phyloP scores from a whole-genome alignment of 176 grass and related monocot species.

The Aegilops sharonensis region DNA sequence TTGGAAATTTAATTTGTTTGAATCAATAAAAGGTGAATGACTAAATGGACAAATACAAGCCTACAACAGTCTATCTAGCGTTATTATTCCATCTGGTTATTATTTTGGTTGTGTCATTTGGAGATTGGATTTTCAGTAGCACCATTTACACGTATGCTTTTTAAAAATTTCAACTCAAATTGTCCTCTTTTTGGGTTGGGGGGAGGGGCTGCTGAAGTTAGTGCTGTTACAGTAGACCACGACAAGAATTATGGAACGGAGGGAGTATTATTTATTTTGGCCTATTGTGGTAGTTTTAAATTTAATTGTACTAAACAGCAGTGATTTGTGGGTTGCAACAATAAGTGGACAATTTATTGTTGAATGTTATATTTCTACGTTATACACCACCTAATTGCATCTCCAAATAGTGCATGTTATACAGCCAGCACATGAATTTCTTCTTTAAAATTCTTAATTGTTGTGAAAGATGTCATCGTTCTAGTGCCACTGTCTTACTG shows the following conservation, averaged over 20 bases:
- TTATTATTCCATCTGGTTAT: not conserved
- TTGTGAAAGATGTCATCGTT: not conserved
- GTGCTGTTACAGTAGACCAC: not conserved
- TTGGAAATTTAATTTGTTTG: not conserved
- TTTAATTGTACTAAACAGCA: not conserved
- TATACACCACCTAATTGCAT: not conserved
- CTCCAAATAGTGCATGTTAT: not conserved
- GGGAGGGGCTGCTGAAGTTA: not conserved
- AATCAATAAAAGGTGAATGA: not conserved
- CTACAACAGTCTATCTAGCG: not conserved
- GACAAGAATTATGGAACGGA: no score
- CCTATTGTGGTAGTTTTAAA: not conserved
- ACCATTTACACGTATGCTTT: not conserved
- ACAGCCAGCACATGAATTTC: no score
- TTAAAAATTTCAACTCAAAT: not conserved
- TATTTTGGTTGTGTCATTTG: not conserved
- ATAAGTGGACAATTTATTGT: not conserved
- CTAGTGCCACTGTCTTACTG: not conserved
- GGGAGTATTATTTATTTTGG: not conserved
- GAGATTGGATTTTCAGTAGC: not conserved
- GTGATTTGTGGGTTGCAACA: not conserved
- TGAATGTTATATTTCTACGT: not conserved
- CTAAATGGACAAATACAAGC: not conserved
- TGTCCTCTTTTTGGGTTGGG: not conserved
- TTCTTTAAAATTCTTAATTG: not conserved